Base-by-base conservation (phyloP, 1,139 yeast genomes). In the Yamadazyma dendronema region DNA sequence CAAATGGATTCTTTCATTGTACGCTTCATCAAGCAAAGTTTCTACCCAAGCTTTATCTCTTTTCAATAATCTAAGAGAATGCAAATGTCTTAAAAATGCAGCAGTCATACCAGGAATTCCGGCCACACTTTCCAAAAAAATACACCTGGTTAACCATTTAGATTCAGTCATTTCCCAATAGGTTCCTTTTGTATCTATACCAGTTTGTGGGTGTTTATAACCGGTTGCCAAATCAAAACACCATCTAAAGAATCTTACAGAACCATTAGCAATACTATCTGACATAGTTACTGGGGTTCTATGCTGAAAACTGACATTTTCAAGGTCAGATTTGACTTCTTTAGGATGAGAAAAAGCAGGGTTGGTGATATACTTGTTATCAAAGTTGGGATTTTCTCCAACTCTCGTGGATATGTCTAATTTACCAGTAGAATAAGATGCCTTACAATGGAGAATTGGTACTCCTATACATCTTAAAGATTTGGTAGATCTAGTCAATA, bases 21-120 rank as follows among this genome's bases (percentile, higher is more conserved):
- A 83, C 1, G 90, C 89, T 53, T 84, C 92, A 52, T 84, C 90
- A 28, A 79, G 63, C 30, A 84, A 63, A 1, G 89, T 81, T 56
- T 84, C 87, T 44, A 84, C 74, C 85, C 89, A 84, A 1, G 87
- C 90, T 48, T 79, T 77, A 54, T 84, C 92, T 43, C 90, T 64
- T 48, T 72, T 70, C 47, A 82, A 64, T 32, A 80, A 56, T 47
- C 89, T 63, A 34, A 82, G 58, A 2, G 85, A 74, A 48, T 79
- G 80, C 48, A 82, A 66, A 52, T 81, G 87, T 43, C 89, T 72
- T 33, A 82, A 55, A 56, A 81, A 81, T 1, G 84, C 82, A 10
- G 87, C 92, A 28, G 81, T 85, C 68, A 81, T 77, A 9, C 92
- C 90, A 1, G 92, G 92, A 13, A 84, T 86, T 11, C 88, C 90